phyloP scores from a whole-genome alignment of 2,329 filamentous ascomycete genomes.

The Exophiala sp. region DNA sequence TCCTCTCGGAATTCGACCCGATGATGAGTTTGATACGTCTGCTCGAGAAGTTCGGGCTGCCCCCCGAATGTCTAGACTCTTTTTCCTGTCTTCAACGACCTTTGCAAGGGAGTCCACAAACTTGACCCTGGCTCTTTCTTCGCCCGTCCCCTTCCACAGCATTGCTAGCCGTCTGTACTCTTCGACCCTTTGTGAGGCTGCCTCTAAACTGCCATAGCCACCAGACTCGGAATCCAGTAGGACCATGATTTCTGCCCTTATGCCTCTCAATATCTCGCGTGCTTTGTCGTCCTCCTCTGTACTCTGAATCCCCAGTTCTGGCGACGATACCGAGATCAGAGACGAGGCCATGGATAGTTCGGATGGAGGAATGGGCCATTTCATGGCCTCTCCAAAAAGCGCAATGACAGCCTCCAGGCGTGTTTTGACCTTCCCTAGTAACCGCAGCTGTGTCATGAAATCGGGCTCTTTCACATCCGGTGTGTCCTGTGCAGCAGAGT shows the following conservation, averaged over 20 bases:
- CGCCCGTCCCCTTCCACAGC: constrained; percentile 95
- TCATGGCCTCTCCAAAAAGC: constrained; percentile 90
- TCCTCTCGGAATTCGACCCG: constrained; percentile 31
- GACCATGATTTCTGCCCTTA: constrained; percentile 65
- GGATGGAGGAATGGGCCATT: constrained; percentile 85
- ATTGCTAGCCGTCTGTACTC: constrained; percentile 66
- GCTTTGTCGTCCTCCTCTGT: constrained; percentile 79
- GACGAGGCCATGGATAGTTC: constrained; percentile 77
- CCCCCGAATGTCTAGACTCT: constrained; percentile 36
- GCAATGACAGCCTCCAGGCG: constrained; percentile 87
- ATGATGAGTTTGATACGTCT: constrained; percentile 30
- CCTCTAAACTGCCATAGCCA: constrained; percentile 62
- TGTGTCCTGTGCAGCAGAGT: constrained; percentile 5
- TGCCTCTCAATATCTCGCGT: constrained; percentile 65
- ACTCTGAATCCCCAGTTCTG: constrained; percentile 61
- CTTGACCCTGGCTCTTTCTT: constrained; percentile 75
- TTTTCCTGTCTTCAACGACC: constrained; percentile 69
- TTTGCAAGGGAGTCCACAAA: constrained; percentile 78
- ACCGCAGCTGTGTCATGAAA: constrained; percentile 73
- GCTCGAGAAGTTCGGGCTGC: constrained; percentile 42
- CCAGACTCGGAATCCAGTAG: constrained; percentile 57
- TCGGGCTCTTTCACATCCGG: constrained; percentile 46
- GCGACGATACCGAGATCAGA: constrained; percentile 83
- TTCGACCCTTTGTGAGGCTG: constrained; percentile 67
- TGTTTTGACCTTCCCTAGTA: constrained; percentile 70